phyloP scores from a whole-genome alignment of 352 stramenopile genomes.

The Globisporangium cystogenes region DNA sequence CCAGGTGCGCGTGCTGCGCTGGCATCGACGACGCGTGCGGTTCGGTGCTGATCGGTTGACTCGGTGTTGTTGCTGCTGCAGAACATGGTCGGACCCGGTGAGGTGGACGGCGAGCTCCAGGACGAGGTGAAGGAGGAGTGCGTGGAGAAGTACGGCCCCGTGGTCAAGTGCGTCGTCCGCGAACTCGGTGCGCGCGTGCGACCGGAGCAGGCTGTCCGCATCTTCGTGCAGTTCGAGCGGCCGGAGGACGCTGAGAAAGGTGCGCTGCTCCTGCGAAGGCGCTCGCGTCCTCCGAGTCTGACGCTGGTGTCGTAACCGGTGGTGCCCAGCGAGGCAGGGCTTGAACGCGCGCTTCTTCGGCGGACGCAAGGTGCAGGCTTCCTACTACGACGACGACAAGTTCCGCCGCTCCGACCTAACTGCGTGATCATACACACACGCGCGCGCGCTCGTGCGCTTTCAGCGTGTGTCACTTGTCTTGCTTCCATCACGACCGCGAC shows the following conservation, averaged over 20 bases:
- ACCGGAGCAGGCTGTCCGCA: constrained; percentile 78
- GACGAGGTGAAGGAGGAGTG: constrained; percentile 89
- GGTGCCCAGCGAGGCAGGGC: constrained; percentile 59
- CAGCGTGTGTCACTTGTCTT: neutral
- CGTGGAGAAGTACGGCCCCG: constrained; percentile 69
- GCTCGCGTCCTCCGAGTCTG: no score
- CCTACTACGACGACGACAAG: constrained; percentile 77
- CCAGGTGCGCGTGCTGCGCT: constrained; percentile 12
- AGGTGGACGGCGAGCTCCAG: constrained; percentile 87
- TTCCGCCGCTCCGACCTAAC: constrained; percentile 65
- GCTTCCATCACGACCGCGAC: no score
- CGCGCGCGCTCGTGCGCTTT: no score
- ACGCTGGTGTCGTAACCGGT: neutral
- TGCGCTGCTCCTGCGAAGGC: no score
- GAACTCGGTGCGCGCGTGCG: constrained; percentile 42
- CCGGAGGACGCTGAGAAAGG: constrained; percentile 71
- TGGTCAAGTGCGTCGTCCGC: constrained; percentile 71
- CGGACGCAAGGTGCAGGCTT: constrained; percentile 76
- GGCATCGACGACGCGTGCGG: neutral
- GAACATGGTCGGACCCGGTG: constrained; percentile 89
- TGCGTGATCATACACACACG: constrained; percentile 11
- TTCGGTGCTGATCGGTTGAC: neutral
- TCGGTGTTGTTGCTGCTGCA: constrained; percentile 21
- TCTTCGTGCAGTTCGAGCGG: constrained; percentile 85
- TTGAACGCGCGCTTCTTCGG: constrained; percentile 89